These are phyloP conservation scores for Hortaea sp. DNA, from an alignment of 2,329 filamentous ascomycete species.

Conservation along the genomic window DNA sequence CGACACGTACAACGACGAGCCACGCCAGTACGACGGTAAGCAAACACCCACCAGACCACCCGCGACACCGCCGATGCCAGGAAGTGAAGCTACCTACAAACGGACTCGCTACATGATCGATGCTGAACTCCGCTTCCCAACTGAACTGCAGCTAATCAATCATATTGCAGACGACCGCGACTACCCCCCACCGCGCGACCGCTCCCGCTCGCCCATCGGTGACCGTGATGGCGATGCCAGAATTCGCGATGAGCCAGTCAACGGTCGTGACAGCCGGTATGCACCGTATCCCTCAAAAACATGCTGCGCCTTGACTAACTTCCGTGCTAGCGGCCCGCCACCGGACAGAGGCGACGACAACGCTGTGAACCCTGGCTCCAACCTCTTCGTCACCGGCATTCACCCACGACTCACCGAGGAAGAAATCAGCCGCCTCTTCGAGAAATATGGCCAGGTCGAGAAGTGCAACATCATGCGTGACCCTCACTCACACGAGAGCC, in stretches of 20 bases:
- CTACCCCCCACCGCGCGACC: slow-evolving; percentile 51
- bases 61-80: neutral
- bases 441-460: slow-evolving; percentile 97
- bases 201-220: slow-evolving; percentile 54
- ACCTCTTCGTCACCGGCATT: slow-evolving; percentile 97
- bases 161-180: slow-evolving; percentile 44
- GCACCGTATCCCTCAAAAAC: slow-evolving; percentile 4
- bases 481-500: slow-evolving; percentile 95
- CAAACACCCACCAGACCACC: slow-evolving; percentile 10
- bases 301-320: slow-evolving; percentile 8
- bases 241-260: slow-evolving; percentile 55
- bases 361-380: slow-evolving; percentile 85
- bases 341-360: slow-evolving; percentile 43
- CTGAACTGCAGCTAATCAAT: too few species aligned
- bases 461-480: slow-evolving; percentile 99
- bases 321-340: slow-evolving; percentile 32
- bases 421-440: slow-evolving; percentile 88
- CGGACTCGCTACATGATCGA: slow-evolving; percentile 4
- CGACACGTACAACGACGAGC: slow-evolving; percentile 55
- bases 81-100: neutral
- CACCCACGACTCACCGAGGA: slow-evolving; percentile 83
- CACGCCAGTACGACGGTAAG: slow-evolving; percentile 57
- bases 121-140: neutral
- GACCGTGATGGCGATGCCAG: slow-evolving; percentile 38
- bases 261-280: slow-evolving; percentile 34